Evolutionary conservation across 108 stramenopile species (phyloP).

Genomic region (Nitzschia sp.): DNA sequence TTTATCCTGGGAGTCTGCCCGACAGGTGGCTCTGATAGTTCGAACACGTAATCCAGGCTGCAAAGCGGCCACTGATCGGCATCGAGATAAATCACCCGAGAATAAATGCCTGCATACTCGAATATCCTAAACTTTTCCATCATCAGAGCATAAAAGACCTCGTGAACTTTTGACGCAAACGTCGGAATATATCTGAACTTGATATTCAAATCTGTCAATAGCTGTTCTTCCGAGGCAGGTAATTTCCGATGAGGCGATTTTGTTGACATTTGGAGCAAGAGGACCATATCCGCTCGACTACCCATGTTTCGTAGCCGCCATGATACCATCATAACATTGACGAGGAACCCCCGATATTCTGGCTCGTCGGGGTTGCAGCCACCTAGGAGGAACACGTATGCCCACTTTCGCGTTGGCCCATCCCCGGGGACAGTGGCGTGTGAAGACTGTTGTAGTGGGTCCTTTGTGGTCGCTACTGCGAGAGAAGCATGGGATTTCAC

Average conservation of each 20-base stretch:
- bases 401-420: slow-evolving; percentile 25
- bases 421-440: no score
- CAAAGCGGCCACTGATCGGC: slow-evolving; percentile 64
- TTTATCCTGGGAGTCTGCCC: slow-evolving; percentile 18
- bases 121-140: slow-evolving; percentile 61
- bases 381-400: slow-evolving; percentile 47
- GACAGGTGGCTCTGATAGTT: slow-evolving; percentile 35
- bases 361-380: slow-evolving; percentile 17
- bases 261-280: slow-evolving; percentile 42
- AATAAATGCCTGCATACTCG: slow-evolving; percentile 58
- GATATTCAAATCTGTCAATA: slow-evolving; percentile 32
- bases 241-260: slow-evolving; percentile 19
- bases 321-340: slow-evolving; percentile 40
- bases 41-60: slow-evolving; percentile 64
- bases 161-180: slow-evolving; percentile 11
- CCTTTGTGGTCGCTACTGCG: no score
- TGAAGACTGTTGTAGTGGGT: no score
- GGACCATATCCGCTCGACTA: slow-evolving; percentile 40
- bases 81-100: slow-evolving; percentile 67
- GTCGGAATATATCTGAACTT: slow-evolving; percentile 40
- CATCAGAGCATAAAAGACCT: slow-evolving; percentile 39
- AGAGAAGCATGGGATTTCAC: no score
- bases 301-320: slow-evolving; percentile 36
- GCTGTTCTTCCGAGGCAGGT: slow-evolving; percentile 28
- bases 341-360: slow-evolving; percentile 34